These are phyloP conservation scores for Rhizopogon salebrosus DNA, from an alignment of 768 basidiomycete species.

Conservation along the genomic window DNA sequence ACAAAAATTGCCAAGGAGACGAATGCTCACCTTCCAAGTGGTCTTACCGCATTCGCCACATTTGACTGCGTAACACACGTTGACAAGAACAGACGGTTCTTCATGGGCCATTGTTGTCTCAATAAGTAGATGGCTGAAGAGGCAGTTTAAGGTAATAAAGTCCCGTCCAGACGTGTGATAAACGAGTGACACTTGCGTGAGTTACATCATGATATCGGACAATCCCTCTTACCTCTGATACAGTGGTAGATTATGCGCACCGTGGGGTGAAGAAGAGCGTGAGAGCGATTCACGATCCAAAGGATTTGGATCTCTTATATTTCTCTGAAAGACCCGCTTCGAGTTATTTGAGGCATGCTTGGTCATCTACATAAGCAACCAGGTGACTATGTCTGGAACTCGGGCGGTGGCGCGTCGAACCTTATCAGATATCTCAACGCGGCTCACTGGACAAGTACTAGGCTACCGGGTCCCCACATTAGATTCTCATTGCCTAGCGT, in stretches of 20 bases:
- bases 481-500: background rate
- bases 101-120: conserved; percentile 15
- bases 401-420: no score
- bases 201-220: background rate
- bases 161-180: conserved; percentile 2
- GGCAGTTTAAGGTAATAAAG: conserved; percentile 31
- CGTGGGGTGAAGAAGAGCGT: conserved; percentile 1
- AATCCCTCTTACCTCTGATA: background rate
- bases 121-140: conserved; percentile 9
- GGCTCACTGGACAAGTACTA: no score
- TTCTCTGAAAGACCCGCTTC: background rate
- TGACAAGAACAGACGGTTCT: conserved; percentile 31
- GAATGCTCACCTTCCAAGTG: conserved; percentile 59
- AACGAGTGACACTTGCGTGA: background rate
- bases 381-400: no score
- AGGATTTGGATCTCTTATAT: background rate
- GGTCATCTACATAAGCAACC: no score
- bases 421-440: no score
- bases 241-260: background rate
- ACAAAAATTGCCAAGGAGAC: conserved; percentile 22
- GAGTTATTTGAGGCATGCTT: no score
- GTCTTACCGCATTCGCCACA: conserved; percentile 63
- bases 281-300: conserved; percentile 1
- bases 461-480: no score
- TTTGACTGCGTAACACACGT: conserved; percentile 51